Conservation (phyloP, 2,329 filamentous ascomycete species). For the Akanthomyces muscarius region DNA sequence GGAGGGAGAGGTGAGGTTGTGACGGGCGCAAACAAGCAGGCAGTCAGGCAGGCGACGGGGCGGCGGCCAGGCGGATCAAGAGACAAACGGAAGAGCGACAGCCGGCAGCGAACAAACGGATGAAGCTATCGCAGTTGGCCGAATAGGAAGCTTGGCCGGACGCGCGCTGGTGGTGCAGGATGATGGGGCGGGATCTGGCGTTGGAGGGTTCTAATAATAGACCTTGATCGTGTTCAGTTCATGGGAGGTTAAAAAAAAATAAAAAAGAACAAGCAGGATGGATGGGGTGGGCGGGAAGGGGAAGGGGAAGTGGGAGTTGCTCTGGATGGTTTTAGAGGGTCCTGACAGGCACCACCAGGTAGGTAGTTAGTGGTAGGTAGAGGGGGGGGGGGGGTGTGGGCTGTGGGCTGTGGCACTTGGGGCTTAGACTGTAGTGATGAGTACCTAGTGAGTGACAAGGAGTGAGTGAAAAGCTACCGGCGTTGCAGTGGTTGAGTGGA, state of each 20-base stretch:
- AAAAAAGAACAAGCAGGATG: constrained; percentile 11
- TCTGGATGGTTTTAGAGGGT: neutral
- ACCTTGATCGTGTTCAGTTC: constrained; percentile 40
- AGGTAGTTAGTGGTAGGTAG: neutral
- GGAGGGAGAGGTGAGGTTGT: neutral
- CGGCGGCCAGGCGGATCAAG: neutral
- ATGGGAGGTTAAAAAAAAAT: constrained; percentile 21
- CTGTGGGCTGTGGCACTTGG: neutral
- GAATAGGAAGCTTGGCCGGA: constrained; percentile 8
- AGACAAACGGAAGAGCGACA: neutral
- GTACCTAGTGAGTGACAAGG: no score
- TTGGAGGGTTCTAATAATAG: constrained; percentile 51
- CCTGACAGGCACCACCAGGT: neutral
- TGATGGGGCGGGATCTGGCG: constrained; percentile 48
- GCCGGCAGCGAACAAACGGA: neutral
- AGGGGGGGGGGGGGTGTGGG: no score
- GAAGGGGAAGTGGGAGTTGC: neutral
- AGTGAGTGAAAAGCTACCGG: neutral
- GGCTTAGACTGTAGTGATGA: no score
- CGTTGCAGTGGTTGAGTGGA: no score
- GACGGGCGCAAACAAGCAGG: constrained; percentile 10
- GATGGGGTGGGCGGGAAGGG: constrained; percentile 4
- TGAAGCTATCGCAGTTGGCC: constrained; percentile 12
- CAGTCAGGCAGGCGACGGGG: neutral
- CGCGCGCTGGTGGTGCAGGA: constrained; percentile 25